These are phyloP conservation scores for Saccharomycopsis microspora DNA, from an alignment of 805 yeast species.

Conservation along the genomic window DNA sequence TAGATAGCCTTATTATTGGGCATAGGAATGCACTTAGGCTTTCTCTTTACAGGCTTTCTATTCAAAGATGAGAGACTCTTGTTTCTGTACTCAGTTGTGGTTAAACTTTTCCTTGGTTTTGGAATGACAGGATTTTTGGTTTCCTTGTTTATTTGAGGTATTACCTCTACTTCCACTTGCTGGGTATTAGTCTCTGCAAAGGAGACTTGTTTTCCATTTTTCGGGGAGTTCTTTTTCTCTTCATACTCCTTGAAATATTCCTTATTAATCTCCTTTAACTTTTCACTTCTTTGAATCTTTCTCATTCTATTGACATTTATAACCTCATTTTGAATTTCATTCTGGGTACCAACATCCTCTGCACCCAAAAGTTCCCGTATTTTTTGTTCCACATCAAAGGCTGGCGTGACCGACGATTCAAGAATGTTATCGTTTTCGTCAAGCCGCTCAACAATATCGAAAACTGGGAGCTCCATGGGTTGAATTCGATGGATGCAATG, in stretches of 20 bases:
- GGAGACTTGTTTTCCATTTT: not conserved
- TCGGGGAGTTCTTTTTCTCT: not conserved
- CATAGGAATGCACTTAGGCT: too few species aligned
- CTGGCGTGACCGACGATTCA: slow-evolving; percentile 6
- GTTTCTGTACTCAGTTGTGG: not conserved
- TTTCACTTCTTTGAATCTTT: not conserved
- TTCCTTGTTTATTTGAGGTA: not conserved
- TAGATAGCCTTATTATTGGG: too few species aligned
- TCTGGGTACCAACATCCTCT: not conserved
- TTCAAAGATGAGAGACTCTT: not conserved
- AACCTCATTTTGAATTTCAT: not conserved
- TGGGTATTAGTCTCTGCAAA: not conserved
- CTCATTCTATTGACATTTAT: not conserved
- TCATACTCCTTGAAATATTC: slow-evolving; percentile 7
- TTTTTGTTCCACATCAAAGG: slow-evolving; percentile 1
- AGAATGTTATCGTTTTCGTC: slow-evolving; percentile 8
- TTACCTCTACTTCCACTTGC: not conserved
- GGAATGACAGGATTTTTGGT: not conserved
- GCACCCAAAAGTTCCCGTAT: slow-evolving; percentile 1
- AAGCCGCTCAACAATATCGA: slow-evolving; percentile 12
- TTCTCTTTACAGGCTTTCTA: too few species aligned
- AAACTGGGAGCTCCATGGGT: slow-evolving; percentile 7
- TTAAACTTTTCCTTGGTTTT: not conserved
- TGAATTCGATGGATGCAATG: too few species aligned
- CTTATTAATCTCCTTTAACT: slow-evolving; percentile 8